Evolutionary conservation across 106 monocot species (phyloP), one percentile per base, ranked within the genome.

Genomic region (Allium cepa): DNA sequence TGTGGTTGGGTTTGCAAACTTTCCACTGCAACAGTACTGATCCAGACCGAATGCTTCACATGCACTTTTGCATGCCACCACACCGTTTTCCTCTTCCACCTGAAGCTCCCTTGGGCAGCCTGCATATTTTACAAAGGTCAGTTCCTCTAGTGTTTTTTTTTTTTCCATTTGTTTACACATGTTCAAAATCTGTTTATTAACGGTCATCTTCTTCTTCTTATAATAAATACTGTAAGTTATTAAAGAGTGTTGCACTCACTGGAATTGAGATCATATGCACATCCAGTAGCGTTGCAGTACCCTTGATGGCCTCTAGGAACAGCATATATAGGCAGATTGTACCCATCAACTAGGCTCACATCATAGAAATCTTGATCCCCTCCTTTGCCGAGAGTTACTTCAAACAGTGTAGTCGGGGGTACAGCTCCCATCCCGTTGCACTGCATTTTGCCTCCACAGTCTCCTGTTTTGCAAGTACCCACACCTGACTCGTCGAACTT

Each of bases 21-120:
- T 71, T 59, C 93, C 93, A 36, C 83, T 86, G 80, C 93, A 93
- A 62, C 93, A 93, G 72, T 88, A 93, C 59, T 81, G 67, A 48
- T 88, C 88, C 67, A 71, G 67, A 47, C 88, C 85, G 36, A 93
- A 93, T 9, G 72, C 88, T 70, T 86, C 88, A 16, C 93, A 93
- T 0, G 93, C 93, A 22, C 93, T 93, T 71, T 71, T 74, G 67
- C 93, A 93, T 0, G 88, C 93, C 13, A 93, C 68, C 66, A 83
- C 89, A 2, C 81, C 89, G 16, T 46, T 66, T 2, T 66, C 80
- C 7, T 79, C 86, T 4, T 74, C 81, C 73, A 90, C 79, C 72
- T 87, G 82, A 36, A 94, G 89, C 81, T 90, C 93, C 47, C 69
- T 86, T 8, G 93, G 93, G 51, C 93, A 94, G 27, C 71, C 90